Evolutionary conservation across 2,329 filamentous ascomycete genomes (phyloP).

Genomic region (Mariannaea sp.): DNA sequence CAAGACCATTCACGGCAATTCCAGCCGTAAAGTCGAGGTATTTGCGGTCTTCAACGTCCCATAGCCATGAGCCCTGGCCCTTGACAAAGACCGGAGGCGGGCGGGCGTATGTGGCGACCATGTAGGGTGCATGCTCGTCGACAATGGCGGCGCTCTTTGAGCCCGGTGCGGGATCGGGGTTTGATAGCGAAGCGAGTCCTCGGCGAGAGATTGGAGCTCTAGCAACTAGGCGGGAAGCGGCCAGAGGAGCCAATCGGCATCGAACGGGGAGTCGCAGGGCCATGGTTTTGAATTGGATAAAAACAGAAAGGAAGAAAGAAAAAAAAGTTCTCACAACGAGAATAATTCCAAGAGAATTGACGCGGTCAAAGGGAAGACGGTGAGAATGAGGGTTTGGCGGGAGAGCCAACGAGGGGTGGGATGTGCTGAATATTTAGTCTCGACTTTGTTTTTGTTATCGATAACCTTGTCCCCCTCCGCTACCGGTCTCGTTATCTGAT

Average conservation of each 20-base stretch:
- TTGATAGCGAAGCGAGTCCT: conserved; percentile 53
- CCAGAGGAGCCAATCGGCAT: conserved; percentile 43
- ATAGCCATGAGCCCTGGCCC: conserved; percentile 85
- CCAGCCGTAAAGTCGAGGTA: conserved; percentile 96
- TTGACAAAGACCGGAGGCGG: conserved; percentile 88
- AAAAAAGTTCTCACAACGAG: no score
- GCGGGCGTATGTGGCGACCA: conserved; percentile 94
- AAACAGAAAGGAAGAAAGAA: background rate
- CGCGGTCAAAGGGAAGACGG: background rate
- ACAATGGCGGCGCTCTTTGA: conserved; percentile 78
- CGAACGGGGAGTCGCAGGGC: conserved; percentile 47
- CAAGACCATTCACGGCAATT: conserved; percentile 92
- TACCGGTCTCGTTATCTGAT: conserved; percentile 30
- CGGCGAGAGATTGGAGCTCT: conserved; percentile 39
- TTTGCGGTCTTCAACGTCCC: conserved; percentile 84
- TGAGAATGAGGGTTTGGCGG: background rate
- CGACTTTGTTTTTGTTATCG: conserved; percentile 37
- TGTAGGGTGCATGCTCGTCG: conserved; percentile 77
- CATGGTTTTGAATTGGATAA: conserved; percentile 39
- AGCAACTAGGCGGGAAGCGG: conserved; percentile 31
- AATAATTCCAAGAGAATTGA: no score
- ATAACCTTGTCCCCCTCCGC: conserved; percentile 41
- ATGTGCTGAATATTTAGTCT: conserved; percentile 35
- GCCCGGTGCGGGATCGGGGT: conserved; percentile 73
- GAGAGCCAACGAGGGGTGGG: conserved; percentile 9